Percentiles rank a stretch among this genome's conserved stretches.
Evolutionary conservation across 192 early-diverging fungal species (phyloP).

Genomic region (Haplosporangium gracile): DNA sequence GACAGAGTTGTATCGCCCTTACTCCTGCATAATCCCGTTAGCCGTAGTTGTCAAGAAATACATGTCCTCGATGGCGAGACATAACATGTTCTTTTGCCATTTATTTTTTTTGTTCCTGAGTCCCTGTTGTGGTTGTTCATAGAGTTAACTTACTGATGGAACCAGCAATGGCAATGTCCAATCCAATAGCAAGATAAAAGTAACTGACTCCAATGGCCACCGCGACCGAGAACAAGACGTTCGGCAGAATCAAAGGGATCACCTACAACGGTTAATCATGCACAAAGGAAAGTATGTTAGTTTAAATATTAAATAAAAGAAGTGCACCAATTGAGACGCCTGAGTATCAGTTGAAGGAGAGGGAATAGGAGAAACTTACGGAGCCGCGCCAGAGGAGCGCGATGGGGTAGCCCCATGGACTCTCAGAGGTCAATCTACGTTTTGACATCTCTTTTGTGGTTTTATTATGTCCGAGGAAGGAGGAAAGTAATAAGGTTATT

Average conservation of each 20-base stretch:
- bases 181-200: slow-evolving; percentile 31
- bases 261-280: slow-evolving; percentile 19
- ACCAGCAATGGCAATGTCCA: slow-evolving; percentile 50
- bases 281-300: too few relatives aligned
- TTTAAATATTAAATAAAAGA: too few relatives aligned
- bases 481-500: slow-evolving; percentile 3
- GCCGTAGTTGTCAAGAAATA: too few relatives aligned
- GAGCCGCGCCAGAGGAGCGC: slow-evolving; percentile 53
- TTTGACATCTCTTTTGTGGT: slow-evolving; percentile 16
- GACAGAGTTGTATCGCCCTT: background rate
- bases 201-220: slow-evolving; percentile 51
- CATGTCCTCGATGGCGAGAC: background rate
- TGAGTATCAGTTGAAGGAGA: background rate
- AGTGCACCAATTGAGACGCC: background rate
- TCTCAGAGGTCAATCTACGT: slow-evolving; percentile 20
- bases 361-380: slow-evolving; percentile 14
- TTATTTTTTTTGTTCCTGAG: background rate
- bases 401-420: slow-evolving; percentile 57
- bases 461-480: background rate
- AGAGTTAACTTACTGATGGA: slow-evolving; percentile 37
- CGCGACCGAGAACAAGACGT: slow-evolving; percentile 43
- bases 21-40: too few relatives aligned
- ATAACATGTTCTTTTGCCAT: too few relatives aligned
- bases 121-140: background rate
- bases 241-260: slow-evolving; percentile 49